Conservation (phyloP, 2,329 filamentous ascomycete species). For the Metarhizium sp. region DNA sequence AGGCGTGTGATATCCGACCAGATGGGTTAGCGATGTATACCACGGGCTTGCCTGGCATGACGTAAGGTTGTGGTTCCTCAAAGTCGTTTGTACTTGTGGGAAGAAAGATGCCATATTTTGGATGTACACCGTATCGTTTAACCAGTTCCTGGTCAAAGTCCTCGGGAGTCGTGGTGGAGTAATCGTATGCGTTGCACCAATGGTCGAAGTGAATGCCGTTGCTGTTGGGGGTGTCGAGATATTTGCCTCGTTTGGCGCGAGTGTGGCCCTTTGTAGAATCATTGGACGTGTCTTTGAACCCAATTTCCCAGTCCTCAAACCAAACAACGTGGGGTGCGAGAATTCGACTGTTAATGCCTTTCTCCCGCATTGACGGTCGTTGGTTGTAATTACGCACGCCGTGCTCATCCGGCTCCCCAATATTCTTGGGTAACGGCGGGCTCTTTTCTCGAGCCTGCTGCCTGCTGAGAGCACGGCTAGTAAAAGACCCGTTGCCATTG, state of each 20-base stretch:
- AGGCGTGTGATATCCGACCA: slow-evolving; percentile 39
- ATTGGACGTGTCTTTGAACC: slow-evolving; percentile 50
- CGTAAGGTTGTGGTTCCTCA: slow-evolving; percentile 28
- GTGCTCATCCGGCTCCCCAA: slow-evolving; percentile 39
- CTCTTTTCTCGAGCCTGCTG: slow-evolving; percentile 26
- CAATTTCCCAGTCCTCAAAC: slow-evolving; percentile 46
- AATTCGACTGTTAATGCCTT: slow-evolving; percentile 43
- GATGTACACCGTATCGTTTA: slow-evolving; percentile 40
- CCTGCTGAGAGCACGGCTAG: slow-evolving; percentile 17
- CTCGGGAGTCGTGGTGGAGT: slow-evolving; percentile 34
- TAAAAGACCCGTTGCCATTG: slow-evolving; percentile 16
- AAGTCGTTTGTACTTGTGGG: slow-evolving; percentile 35
- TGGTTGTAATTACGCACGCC: slow-evolving; percentile 37
- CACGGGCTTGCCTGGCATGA: slow-evolving; percentile 37
- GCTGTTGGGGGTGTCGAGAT: slow-evolving; percentile 43
- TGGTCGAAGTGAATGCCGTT: slow-evolving; percentile 46
- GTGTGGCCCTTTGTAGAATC: slow-evolving; percentile 44
- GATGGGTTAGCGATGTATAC: slow-evolving; percentile 38
- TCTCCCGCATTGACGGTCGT: slow-evolving; percentile 28
- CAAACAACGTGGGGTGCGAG: slow-evolving; percentile 36
- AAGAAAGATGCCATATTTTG: slow-evolving; percentile 43
- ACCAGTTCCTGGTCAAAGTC: slow-evolving; percentile 44
- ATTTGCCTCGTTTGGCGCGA: slow-evolving; percentile 42
- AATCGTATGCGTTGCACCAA: slow-evolving; percentile 43
- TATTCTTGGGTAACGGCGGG: slow-evolving; percentile 27